Evolutionary conservation across 108 stramenopile genomes (phyloP), one percentile per base, ranked within the genome.

Genomic region (Skeletonema marinoi): DNA sequence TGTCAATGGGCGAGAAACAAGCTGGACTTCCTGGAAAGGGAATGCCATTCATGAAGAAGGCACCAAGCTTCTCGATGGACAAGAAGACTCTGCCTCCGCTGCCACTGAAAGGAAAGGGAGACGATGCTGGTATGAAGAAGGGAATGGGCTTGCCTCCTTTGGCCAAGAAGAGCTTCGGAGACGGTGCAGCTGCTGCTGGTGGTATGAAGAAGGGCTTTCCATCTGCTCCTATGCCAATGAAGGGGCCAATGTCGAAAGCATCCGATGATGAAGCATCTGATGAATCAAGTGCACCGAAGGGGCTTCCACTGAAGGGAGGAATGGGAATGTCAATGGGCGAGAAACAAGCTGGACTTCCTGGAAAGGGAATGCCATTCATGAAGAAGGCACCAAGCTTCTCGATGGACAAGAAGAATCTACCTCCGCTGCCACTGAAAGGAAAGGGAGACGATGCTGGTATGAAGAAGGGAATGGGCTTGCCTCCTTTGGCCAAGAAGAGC

Each of bases 31-130:
- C 11, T 14, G 60, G 60, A 3, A 61, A 61, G 32, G 60, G 60
- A 11, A 61, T 61, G 60, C 19, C 60, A 6, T 61, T 61, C 60
- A 61, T 33, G 60, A 61, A 61, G 60, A 61, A 61, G 60, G 60
- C 32, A 3, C 60, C 32, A 3, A 16, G 60, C 19, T 31, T 33
- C 32, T 33, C 19, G 32, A 61, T 32, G 32, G 19, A 11, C 1
- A 31, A 33, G 60, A 61, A 31, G 60, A 61, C 60, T 58, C 56
- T 58, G 1, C 56, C 25, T 2, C 0, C 25, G 25, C 56, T 58
- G 56, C 56, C 25, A 36, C 6, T 36, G 35, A 36, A 46, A 3
- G 44, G 60, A 6, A 3, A 61, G 6, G 16, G 32, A 31, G 60
- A 32, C 1, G 60, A 11, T 11, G 60, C 16, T 3, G 60, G 30